A percentile compares a stretch with the other conserved stretches of the same genome.
phyloP scores from a whole-genome alignment of 345 rosid species.

The Citrus hindsii region DNA sequence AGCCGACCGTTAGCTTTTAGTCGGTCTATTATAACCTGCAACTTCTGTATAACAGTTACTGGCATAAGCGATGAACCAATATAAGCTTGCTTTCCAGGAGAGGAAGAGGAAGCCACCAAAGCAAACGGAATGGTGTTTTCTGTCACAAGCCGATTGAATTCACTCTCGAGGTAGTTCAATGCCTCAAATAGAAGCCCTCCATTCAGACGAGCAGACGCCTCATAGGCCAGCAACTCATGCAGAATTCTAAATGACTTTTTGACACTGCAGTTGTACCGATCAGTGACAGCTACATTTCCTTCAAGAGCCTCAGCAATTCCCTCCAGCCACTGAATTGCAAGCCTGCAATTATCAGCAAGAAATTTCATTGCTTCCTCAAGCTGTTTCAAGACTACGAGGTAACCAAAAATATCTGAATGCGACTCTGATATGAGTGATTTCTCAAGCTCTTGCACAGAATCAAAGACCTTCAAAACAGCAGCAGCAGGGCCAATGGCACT shows the following conservation, averaged over 20 bases:
- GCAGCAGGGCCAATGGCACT: slow-evolving; percentile 54
- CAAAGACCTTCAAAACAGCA: slow-evolving; percentile 50
- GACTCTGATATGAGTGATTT: slow-evolving; percentile 31
- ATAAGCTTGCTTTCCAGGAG: slow-evolving; percentile 2
- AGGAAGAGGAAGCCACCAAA: slow-evolving; percentile 10
- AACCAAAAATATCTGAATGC: slow-evolving; percentile 25
- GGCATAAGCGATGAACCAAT: slow-evolving; percentile 19
- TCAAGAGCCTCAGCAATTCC: slow-evolving; percentile 42
- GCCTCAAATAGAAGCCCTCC: slow-evolving; percentile 45
- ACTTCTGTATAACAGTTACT: slow-evolving; percentile 27
- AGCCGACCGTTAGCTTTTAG: slow-evolving; percentile 34
- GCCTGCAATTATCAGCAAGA: slow-evolving; percentile 57
- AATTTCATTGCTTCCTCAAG: slow-evolving; percentile 64
- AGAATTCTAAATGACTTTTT: slow-evolving; percentile 41
- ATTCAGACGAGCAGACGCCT: slow-evolving; percentile 25
- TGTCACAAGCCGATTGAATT: slow-evolving; percentile 47
- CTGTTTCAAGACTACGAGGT: slow-evolving; percentile 42
- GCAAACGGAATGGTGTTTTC: slow-evolving; percentile 24
- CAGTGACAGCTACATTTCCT: slow-evolving; percentile 35
- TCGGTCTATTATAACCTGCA: slow-evolving; percentile 45
- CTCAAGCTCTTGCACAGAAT: slow-evolving; percentile 49
- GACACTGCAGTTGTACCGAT: slow-evolving; percentile 34
- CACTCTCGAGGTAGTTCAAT: slow-evolving; percentile 42
- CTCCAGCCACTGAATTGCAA: slow-evolving; percentile 73
- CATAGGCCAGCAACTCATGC: slow-evolving; percentile 35